phyloP scores from a whole-genome alignment of 495 filamentous ascomycete genomes.

The Penicillium canariense region DNA sequence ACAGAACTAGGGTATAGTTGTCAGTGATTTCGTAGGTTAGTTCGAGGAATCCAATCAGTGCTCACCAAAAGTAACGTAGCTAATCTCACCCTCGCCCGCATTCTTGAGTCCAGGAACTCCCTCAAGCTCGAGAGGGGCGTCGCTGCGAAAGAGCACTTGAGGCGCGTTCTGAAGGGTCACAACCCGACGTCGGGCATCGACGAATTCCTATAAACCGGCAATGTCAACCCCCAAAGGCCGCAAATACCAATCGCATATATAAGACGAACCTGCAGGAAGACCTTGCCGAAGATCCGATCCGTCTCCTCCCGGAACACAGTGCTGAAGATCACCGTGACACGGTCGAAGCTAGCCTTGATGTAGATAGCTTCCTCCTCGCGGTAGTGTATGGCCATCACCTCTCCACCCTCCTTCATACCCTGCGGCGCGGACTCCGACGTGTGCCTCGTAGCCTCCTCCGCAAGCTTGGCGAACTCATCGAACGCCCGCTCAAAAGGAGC shows the following conservation, averaged over 20 bases:
- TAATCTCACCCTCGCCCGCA: conserved; percentile 72
- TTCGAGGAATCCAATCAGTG: neutral
- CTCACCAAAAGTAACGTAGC: conserved; percentile 96
- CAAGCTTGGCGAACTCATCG: conserved; percentile 80
- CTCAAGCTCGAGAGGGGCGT: conserved; percentile 88
- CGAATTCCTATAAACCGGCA: conserved; percentile 69
- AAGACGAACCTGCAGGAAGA: conserved; percentile 66
- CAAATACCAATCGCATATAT: neutral
- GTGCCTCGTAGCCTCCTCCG: conserved; percentile 84
- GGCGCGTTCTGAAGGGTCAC: conserved; percentile 92
- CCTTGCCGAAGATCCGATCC: conserved; percentile 93
- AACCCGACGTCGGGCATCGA: conserved; percentile 82
- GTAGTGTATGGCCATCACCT: conserved; percentile 96
- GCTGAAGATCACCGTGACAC: conserved; percentile 98
- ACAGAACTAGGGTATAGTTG: conserved; percentile 66
- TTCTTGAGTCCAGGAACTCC: conserved; percentile 77
- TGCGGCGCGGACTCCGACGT: conserved; percentile 89
- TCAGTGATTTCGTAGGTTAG: conserved; percentile 3
- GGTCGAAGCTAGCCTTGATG: conserved; percentile 93
- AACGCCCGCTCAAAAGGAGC: conserved; percentile 97
- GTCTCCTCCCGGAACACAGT: conserved; percentile 98
- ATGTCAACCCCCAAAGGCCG: neutral
- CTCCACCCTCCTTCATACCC: conserved; percentile 80
- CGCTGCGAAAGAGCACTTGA: conserved; percentile 95
- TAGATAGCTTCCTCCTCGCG: conserved; percentile 99